Conservation (phyloP, 2,329 filamentous ascomycete genomes). For the Bipolaris sorokiniana region DNA sequence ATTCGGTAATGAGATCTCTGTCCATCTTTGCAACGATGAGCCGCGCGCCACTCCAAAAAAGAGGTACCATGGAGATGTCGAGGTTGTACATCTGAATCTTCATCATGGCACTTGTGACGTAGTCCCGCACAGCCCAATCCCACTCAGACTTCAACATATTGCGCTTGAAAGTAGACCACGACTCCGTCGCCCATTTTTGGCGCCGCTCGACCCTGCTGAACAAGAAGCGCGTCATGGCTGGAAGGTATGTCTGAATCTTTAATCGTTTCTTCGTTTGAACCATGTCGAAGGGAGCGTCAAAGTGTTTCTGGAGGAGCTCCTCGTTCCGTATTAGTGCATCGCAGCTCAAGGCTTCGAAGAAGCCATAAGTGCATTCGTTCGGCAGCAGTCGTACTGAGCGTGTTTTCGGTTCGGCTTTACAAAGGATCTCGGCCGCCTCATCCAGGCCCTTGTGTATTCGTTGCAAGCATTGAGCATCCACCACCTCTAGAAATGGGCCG, state of each 20-base stretch:
- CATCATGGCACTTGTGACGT: constrained; percentile 70
- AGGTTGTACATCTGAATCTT: constrained; percentile 64
- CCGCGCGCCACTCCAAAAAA: constrained; percentile 80
- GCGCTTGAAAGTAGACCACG: constrained; percentile 70
- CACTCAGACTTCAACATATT: constrained; percentile 75
- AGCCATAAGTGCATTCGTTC: constrained; percentile 71
- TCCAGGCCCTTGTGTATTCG: constrained; percentile 54
- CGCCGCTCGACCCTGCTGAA: constrained; percentile 73
- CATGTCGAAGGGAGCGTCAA: constrained; percentile 82
- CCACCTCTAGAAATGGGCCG: constrained; percentile 50
- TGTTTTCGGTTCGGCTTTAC: constrained; percentile 56
- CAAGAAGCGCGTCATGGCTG: constrained; percentile 83
- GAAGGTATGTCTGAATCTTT: constrained; percentile 75
- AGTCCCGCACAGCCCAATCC: constrained; percentile 82
- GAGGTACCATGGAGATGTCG: constrained; percentile 63
- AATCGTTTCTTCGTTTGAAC: constrained; percentile 81
- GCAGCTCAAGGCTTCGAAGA: constrained; percentile 89
- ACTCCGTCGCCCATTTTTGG: constrained; percentile 69
- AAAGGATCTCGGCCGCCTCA: constrained; percentile 49
- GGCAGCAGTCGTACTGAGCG: constrained; percentile 60
- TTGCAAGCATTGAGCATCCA: constrained; percentile 54
- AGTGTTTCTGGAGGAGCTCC: constrained; percentile 62
- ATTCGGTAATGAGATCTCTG: constrained; percentile 75
- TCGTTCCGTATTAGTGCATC: constrained; percentile 72
- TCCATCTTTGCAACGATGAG: constrained; percentile 76